Evolutionary conservation across 257 asterid genomes (phyloP), one percentile per base, ranked within the genome.

Genomic region (Penstemon eatonii): DNA sequence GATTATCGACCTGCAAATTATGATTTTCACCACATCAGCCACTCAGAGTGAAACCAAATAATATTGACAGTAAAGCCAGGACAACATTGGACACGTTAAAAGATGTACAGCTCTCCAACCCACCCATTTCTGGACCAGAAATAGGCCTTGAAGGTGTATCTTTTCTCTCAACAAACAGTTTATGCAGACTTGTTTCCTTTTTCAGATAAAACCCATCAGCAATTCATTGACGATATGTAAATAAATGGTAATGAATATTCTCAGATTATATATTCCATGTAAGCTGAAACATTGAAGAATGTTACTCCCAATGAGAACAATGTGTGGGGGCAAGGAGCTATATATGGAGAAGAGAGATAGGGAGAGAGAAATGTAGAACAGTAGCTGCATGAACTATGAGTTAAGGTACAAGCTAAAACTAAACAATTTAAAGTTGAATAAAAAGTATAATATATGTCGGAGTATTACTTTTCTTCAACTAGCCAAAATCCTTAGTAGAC

Each of bases 1-100:
- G 77, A 94, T 81, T 61, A 73, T 58, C 11, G 82, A 83, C 86
- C 99, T 94, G 78, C 70, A 80, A 63, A 74, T 61, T 70, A 13
- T 60, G 39, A 68, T 70, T 69, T 33, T 61, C 50, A 33, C 12
- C 68, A 51, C 51, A 65, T 65, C 60, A 80, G 67, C 37, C 67
- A 64, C 8, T 38, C 9, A 62, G 44, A 38, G 46, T 41, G n/a
- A 38, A 58, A 68, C 67, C 50, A 41, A 56, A 66, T n/a, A 50
- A 44, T 12, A 47, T 8, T 9, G 33, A 5, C 44, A n/a, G 46
- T 5, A 41, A 8, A 54, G 60, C 46, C 8, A 44, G 41, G 25
- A 49, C 49, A 36, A 13, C 43, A 51, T 51, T 55, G 36, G 8
- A 5, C 36, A 18, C 3, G 38, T 45, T 43, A n/a, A 63, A 55